These are phyloP conservation scores for Schizosaccharomyces cryophilus DNA, from an alignment of 805 yeast genomes.

Conservation along the genomic window DNA sequence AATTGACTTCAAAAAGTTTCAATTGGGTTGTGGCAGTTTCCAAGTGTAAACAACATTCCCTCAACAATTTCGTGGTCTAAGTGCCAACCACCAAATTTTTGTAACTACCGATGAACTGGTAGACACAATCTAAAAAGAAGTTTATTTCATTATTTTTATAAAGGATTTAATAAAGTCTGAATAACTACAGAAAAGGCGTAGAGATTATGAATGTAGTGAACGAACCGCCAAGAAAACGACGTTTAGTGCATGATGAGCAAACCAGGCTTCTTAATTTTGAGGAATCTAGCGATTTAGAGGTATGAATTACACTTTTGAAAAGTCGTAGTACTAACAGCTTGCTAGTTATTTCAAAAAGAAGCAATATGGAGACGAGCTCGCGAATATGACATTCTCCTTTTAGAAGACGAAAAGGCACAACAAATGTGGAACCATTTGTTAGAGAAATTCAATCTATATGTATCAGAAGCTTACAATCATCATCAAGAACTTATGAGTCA, in stretches of 20 bases:
- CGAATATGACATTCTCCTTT: neutral
- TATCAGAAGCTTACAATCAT: neutral
- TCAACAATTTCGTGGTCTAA: too few relatives aligned
- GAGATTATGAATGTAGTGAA: neutral
- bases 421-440: neutral
- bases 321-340: neutral
- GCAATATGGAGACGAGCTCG: neutral
- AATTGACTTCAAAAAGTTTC: too few relatives aligned
- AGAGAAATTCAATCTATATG: neutral
- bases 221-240: neutral
- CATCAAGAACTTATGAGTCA: too few relatives aligned
- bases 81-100: too few relatives aligned
- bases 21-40: too few relatives aligned
- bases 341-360: neutral
- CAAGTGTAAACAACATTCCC: too few relatives aligned
- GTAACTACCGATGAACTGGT: too few relatives aligned
- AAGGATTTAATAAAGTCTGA: too few relatives aligned
- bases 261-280: neutral
- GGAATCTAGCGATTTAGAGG: neutral
- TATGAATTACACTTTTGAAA: neutral
- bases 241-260: neutral
- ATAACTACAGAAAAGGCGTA: too few relatives aligned
- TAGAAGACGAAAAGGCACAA: neutral
- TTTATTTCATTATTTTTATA: too few relatives aligned
- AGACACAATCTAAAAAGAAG: too few relatives aligned